Evolutionary conservation across 495 filamentous ascomycete species (phyloP).

Genomic region (Aspergillus panamensis): DNA sequence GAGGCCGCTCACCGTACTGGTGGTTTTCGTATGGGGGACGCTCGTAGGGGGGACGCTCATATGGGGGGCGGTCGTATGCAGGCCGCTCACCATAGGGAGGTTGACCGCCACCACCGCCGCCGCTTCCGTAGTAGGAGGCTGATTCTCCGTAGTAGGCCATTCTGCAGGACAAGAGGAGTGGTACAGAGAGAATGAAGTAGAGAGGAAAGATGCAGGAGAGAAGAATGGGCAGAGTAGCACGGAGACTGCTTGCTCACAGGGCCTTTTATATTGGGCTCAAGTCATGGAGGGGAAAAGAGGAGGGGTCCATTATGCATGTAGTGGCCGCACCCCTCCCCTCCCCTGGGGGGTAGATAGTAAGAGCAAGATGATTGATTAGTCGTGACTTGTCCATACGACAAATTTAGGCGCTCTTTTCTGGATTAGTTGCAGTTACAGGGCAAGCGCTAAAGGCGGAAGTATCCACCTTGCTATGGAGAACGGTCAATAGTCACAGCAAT

Average conservation of each 20-base stretch:
- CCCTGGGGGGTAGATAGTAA: neutral
- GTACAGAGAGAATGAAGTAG: neutral
- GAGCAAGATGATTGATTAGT: neutral
- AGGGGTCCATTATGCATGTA: neutral
- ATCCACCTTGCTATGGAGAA: slow-evolving; percentile 2
- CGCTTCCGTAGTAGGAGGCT: slow-evolving; percentile 25
- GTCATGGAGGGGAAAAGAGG: neutral
- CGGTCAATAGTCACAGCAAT: neutral
- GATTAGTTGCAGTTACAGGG: neutral
- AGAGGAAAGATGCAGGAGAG: neutral
- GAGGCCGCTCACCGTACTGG: slow-evolving; percentile 13
- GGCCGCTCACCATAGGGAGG: no score
- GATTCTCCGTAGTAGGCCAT: slow-evolving; percentile 20
- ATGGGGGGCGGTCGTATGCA: slow-evolving; percentile 5
- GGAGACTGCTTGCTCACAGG: neutral
- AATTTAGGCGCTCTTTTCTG: neutral
- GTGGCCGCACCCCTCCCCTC: neutral
- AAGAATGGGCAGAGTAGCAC: no score
- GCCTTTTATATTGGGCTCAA: neutral
- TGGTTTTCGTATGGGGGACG: slow-evolving; percentile 22
- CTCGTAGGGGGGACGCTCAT: slow-evolving; percentile 13
- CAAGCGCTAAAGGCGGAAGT: neutral
- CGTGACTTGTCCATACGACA: neutral
- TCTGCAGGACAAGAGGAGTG: neutral
- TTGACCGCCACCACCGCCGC: neutral